Conservation (phyloP, 495 filamentous ascomycete genomes). For the Penicillium canariense region DNA sequence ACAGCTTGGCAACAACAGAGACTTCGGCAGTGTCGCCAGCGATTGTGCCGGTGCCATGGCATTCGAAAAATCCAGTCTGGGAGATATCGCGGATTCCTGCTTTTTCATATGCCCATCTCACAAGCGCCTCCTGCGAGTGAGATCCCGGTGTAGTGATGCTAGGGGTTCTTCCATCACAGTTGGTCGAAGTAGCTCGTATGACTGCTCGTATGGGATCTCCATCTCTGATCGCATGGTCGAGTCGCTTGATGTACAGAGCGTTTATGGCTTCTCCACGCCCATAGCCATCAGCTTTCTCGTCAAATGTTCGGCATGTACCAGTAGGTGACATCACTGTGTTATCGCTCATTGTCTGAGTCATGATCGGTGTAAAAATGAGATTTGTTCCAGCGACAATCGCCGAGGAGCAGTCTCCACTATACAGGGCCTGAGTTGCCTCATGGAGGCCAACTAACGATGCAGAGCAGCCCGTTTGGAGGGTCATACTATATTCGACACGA, state of each 20-base stretch:
- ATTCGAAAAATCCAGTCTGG: constrained; percentile 14
- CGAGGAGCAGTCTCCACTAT: constrained; percentile 28
- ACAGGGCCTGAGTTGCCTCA: constrained; percentile 26
- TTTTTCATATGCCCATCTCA: constrained; percentile 26
- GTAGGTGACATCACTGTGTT: constrained; percentile 17
- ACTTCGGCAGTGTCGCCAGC: constrained; percentile 43
- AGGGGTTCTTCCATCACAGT: not conserved
- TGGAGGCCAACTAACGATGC: constrained; percentile 26
- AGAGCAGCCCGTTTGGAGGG: constrained; percentile 35
- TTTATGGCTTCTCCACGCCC: not conserved
- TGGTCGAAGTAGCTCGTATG: not conserved
- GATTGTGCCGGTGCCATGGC: constrained; percentile 32
- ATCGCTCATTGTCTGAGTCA: constrained; percentile 27
- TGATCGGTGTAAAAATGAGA: constrained; percentile 34
- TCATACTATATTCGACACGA: constrained; percentile 6
- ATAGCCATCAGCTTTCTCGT: constrained; percentile 26
- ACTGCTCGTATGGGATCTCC: not conserved
- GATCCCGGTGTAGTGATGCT: not conserved
- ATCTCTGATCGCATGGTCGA: not conserved
- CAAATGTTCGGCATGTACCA: constrained; percentile 53
- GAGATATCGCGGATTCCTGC: constrained; percentile 19
- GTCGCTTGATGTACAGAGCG: not conserved
- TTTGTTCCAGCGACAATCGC: constrained; percentile 42
- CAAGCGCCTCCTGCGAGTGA: constrained; percentile 16
- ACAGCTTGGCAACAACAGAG: constrained; percentile 41